Evolutionary conservation across 331 rosid genomes (phyloP).

Genomic region (Spiraea crenata): DNA sequence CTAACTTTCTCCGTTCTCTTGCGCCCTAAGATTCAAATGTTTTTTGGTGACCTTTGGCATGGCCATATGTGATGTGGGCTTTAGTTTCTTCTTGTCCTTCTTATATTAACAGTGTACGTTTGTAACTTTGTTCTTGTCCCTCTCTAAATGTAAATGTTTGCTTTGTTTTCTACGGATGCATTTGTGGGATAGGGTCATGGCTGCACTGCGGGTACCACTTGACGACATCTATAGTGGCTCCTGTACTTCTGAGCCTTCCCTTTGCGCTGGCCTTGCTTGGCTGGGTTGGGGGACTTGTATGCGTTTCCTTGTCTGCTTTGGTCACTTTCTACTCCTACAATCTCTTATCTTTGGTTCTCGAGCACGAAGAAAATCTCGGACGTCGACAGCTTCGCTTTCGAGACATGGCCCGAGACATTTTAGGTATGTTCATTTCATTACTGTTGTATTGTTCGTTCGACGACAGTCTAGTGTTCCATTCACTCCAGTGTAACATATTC

Average conservation of each 20-base stretch:
- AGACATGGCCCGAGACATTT: conserved; percentile 52
- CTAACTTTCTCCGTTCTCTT: too few species aligned
- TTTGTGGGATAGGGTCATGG: conserved; percentile 50
- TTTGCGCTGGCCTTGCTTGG: conserved; percentile 45
- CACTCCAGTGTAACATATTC: too few species aligned
- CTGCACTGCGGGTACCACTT: conserved; percentile 62
- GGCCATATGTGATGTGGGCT: too few species aligned
- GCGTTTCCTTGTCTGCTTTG: conserved; percentile 32
- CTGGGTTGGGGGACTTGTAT: conserved; percentile 54
- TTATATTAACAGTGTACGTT: too few species aligned
- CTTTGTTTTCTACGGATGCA: neutral
- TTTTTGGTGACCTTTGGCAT: too few species aligned
- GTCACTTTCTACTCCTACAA: conserved; percentile 56
- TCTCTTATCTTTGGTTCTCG: conserved; percentile 52
- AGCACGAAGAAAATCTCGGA: conserved; percentile 51
- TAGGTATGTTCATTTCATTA: conserved; percentile 28
- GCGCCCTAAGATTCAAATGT: too few species aligned
- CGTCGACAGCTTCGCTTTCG: conserved; percentile 48
- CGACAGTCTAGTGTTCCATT: neutral
- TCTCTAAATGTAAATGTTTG: neutral
- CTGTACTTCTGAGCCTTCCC: conserved; percentile 50
- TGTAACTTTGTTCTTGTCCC: neutral
- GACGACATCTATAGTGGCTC: conserved; percentile 60
- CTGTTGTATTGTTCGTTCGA: too few species aligned
- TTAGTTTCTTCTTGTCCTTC: too few species aligned